A percentile compares a stretch with the other conserved stretches of the same genome.
These are phyloP conservation scores for Lecanicillium sp. DNA, from an alignment of 2,329 filamentous ascomycete genomes.

Conservation along the genomic window DNA sequence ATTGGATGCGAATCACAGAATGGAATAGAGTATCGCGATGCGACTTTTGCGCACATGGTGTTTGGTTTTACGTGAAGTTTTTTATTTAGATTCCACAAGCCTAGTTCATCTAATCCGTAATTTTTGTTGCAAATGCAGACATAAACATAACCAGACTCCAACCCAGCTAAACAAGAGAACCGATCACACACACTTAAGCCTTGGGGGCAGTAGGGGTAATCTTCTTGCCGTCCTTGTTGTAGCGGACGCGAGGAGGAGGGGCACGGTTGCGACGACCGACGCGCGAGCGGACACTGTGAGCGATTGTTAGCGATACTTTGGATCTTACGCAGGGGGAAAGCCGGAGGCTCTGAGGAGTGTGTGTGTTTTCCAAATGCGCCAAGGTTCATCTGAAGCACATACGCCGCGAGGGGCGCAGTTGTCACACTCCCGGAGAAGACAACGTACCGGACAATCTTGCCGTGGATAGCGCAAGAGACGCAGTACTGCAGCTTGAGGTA, in stretches of 20 bases:
- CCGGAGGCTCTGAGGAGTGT: constrained; percentile 21
- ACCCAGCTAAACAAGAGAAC: constrained; percentile 15
- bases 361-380: constrained; percentile 37
- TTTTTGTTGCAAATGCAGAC: constrained; percentile 26
- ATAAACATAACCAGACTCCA: constrained; percentile 30
- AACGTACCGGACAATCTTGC: constrained; percentile 99
- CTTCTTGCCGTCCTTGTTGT: constrained; percentile 99
- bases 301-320: constrained; percentile 30
- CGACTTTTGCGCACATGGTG: constrained; percentile 15
- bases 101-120: constrained; percentile 25
- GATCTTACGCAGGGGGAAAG: constrained; percentile 16
- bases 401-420: constrained; percentile 40
- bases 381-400: constrained; percentile 53
- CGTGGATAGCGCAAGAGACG: constrained; percentile 99
- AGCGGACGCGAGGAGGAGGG: constrained; percentile 91
- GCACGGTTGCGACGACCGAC: constrained; percentile 98
- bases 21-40: constrained; percentile 4
- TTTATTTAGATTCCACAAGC: constrained; percentile 16
- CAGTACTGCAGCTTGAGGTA: constrained; percentile 99
- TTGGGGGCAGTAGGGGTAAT: constrained; percentile 63
- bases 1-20: constrained; percentile 35
- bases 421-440: constrained; percentile 48
- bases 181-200: constrained; percentile 24
- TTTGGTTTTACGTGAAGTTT: constrained; percentile 11
- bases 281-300: constrained; percentile 81